These are phyloP conservation scores for Phyllosticta citrichinensis DNA, from an alignment of 2,329 filamentous ascomycete species.

Conservation along the genomic window DNA sequence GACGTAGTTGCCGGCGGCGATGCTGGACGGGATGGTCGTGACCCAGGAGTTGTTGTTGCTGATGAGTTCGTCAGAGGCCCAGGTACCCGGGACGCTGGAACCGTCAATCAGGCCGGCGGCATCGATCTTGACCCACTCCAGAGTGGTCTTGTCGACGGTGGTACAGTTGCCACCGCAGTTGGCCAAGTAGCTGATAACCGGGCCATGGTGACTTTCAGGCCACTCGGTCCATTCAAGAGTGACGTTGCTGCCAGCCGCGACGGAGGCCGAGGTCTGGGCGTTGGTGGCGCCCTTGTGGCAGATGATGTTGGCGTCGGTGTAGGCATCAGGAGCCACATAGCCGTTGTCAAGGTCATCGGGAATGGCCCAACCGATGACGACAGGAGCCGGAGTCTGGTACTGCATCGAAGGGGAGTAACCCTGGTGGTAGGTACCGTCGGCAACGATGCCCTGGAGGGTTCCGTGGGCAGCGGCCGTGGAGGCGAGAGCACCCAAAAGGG, in stretches of 20 bases:
- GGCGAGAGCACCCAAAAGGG: slow-evolving; percentile 24
- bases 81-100: slow-evolving; percentile 35
- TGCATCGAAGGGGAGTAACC: slow-evolving; percentile 35
- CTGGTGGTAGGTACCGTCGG: slow-evolving; percentile 37
- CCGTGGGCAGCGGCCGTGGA: slow-evolving; percentile 38
- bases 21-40: slow-evolving; percentile 43
- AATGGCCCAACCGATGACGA: slow-evolving; percentile 46
- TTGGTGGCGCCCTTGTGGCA: slow-evolving; percentile 50
- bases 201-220: slow-evolving; percentile 55
- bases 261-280: slow-evolving; percentile 42
- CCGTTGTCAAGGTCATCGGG: slow-evolving; percentile 41
- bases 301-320: slow-evolving; percentile 45
- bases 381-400: slow-evolving; percentile 25
- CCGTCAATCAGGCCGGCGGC: slow-evolving; percentile 42
- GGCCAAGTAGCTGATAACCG: slow-evolving; percentile 55
- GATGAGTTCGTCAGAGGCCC: slow-evolving; percentile 47
- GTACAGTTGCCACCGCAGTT: slow-evolving; percentile 47
- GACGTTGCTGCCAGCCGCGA: slow-evolving; percentile 50
- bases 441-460: slow-evolving; percentile 34
- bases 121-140: slow-evolving; percentile 56
- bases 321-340: slow-evolving; percentile 40
- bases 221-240: slow-evolving; percentile 54
- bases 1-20: slow-evolving; percentile 49
- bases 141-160: slow-evolving; percentile 40
- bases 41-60: slow-evolving; percentile 38